Evolutionary conservation across 2,329 filamentous ascomycete genomes (phyloP).

Genomic region (Colletotrichum orchidophilum): DNA sequence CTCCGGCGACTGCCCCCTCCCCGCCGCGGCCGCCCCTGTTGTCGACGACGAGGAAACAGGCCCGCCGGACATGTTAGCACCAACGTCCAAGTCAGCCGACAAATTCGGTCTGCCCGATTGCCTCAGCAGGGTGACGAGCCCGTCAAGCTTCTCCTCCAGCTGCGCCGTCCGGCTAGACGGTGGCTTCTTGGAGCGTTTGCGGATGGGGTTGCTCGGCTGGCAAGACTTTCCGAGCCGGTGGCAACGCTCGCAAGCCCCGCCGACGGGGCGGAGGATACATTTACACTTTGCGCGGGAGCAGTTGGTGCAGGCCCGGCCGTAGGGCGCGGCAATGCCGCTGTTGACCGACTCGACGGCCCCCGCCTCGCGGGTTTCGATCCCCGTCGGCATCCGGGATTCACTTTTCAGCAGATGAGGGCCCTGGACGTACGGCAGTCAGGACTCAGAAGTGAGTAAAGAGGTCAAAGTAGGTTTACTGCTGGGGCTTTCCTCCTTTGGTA

Average conservation of each 20-base stretch:
- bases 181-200: slow-evolving; percentile 38
- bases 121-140: slow-evolving; percentile 40
- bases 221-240: slow-evolving; percentile 52
- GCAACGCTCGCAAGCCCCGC: slow-evolving; percentile 49
- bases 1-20: not conserved
- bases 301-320: slow-evolving; percentile 52
- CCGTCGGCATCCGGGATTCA: slow-evolving; percentile 29
- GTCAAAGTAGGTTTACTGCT: not conserved
- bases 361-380: slow-evolving; percentile 9
- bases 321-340: slow-evolving; percentile 42
- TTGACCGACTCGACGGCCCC: slow-evolving; percentile 13
- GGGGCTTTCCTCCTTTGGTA: not conserved
- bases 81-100: not conserved
- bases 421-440: not conserved
- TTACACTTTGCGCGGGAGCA: slow-evolving; percentile 56
- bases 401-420: not conserved
- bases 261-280: slow-evolving; percentile 47
- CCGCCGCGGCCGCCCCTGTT: not conserved
- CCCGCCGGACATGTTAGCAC: not conserved
- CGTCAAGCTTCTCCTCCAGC: slow-evolving; percentile 42
- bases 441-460: too few relatives aligned
- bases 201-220: slow-evolving; percentile 46
- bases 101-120: slow-evolving; percentile 21
- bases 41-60: not conserved
- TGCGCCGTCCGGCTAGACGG: slow-evolving; percentile 34